phyloP scores from a whole-genome alignment of 73 alveolate species.

The Durusdinium trenchii region DNA sequence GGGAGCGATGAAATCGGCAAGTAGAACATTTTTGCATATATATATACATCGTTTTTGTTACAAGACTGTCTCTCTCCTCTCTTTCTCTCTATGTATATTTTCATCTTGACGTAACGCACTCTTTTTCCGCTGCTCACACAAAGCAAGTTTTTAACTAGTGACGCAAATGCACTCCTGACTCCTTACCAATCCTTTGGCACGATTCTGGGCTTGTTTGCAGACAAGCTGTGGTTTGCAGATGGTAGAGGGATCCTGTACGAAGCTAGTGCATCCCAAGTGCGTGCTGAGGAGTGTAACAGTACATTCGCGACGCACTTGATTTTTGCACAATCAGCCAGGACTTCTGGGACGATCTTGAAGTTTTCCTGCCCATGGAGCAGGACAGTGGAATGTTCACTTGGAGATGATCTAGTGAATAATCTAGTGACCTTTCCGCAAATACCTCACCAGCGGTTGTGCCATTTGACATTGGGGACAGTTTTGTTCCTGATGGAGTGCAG shows the following conservation, averaged over 20 bases:
- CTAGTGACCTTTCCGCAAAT: no score
- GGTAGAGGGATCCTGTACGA: not conserved
- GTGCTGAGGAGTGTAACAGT: no score
- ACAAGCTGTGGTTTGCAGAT: not conserved
- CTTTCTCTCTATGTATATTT: not conserved
- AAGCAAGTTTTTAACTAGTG: not conserved
- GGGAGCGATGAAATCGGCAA: no score
- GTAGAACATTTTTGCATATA: not conserved
- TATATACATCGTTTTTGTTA: not conserved
- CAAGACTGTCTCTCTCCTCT: not conserved
- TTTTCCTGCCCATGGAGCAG: conserved; percentile 47
- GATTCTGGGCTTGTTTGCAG: not conserved
- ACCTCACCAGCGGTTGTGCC: no score
- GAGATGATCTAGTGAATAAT: no score
- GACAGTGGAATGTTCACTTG: no score
- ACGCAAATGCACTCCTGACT: not conserved
- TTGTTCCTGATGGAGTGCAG: no score
- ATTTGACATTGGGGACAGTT: no score
- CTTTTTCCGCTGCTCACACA: not conserved
- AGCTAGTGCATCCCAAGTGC: no score
- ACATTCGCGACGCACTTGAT: not conserved
- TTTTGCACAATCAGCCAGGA: not conserved
- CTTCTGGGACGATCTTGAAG: conserved; percentile 66
- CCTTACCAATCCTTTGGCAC: not conserved
- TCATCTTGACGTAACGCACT: not conserved